Percentiles rank a stretch among this genome's conserved stretches.
phyloP scores from a whole-genome alignment of 306 rosid genomes.

The Quercus berberidifolia region DNA sequence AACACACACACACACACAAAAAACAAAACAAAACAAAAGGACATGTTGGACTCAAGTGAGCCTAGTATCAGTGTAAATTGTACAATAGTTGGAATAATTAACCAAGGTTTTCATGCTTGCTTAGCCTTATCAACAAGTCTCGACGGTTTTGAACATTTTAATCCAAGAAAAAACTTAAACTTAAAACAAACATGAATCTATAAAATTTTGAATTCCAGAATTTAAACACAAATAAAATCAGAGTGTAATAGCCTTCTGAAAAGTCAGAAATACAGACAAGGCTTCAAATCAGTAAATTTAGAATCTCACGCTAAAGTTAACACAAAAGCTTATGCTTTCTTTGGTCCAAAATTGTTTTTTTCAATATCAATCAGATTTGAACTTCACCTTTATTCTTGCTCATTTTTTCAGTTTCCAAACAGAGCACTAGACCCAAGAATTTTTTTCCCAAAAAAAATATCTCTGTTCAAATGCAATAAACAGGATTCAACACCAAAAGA shows the following conservation, averaged over 20 bases:
- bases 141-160: not conserved
- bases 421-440: not conserved
- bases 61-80: not conserved
- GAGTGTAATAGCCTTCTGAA: not conserved
- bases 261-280: not conserved
- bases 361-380: not conserved
- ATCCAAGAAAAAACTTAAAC: not conserved
- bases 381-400: not conserved
- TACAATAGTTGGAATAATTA: not conserved
- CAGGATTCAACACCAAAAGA: not conserved
- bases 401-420: conserved; percentile 1
- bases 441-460: not conserved
- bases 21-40: not conserved
- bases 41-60: not conserved
- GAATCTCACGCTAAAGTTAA: not conserved
- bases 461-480: not conserved
- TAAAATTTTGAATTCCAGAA: not conserved
- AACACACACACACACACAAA: not conserved
- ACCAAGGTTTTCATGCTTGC: not conserved
- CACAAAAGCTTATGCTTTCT: not conserved
- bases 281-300: not conserved
- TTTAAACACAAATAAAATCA: not conserved
- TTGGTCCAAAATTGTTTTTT: not conserved
- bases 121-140: not conserved
- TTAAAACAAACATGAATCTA: not conserved